Conservation (phyloP, 805 yeast species). For the Dipodascus geniculatus region DNA sequence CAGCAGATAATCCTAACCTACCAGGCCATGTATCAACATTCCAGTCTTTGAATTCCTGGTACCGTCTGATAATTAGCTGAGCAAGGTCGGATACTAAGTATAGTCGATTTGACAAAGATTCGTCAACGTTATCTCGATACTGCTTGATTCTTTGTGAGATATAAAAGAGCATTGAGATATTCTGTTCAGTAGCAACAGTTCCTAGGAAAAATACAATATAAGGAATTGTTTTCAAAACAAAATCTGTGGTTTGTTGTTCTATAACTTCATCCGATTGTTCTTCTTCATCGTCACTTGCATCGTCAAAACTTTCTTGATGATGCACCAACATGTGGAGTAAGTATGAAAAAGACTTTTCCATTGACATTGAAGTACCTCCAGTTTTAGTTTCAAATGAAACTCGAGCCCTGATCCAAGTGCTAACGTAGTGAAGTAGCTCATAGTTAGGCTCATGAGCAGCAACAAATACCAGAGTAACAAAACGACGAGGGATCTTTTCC, state of each 20-base stretch:
- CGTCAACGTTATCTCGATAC: constrained; percentile 44
- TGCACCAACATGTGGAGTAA: constrained; percentile 63
- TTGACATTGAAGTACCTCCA: background rate
- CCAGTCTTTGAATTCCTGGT: constrained; percentile 53
- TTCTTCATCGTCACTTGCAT: constrained; percentile 9
- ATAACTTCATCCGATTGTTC: constrained; percentile 5
- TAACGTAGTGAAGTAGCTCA: constrained; percentile 36
- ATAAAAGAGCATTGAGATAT: constrained; percentile 62
- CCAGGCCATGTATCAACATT: constrained; percentile 73
- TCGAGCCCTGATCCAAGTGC: constrained; percentile 63
- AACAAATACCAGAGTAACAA: constrained; percentile 56
- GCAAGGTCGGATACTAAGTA: constrained; percentile 65
- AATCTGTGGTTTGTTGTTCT: constrained; percentile 11
- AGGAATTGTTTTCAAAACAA: constrained; percentile 35
- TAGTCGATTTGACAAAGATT: constrained; percentile 26
- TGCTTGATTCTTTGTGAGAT: constrained; percentile 71
- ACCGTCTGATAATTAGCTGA: constrained; percentile 49
- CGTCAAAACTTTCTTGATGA: constrained; percentile 49
- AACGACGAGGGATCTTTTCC: constrained; percentile 49
- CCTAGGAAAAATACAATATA: constrained; percentile 51
- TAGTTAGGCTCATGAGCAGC: constrained; percentile 64
- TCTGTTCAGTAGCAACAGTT: constrained; percentile 49
- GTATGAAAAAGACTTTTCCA: constrained; percentile 55
- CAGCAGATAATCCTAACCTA: constrained; percentile 55
- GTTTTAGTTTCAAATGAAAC: constrained; percentile 10